Evolutionary conservation across 257 asterid species (phyloP).

Genomic region (Gentiana macrophylla): DNA sequence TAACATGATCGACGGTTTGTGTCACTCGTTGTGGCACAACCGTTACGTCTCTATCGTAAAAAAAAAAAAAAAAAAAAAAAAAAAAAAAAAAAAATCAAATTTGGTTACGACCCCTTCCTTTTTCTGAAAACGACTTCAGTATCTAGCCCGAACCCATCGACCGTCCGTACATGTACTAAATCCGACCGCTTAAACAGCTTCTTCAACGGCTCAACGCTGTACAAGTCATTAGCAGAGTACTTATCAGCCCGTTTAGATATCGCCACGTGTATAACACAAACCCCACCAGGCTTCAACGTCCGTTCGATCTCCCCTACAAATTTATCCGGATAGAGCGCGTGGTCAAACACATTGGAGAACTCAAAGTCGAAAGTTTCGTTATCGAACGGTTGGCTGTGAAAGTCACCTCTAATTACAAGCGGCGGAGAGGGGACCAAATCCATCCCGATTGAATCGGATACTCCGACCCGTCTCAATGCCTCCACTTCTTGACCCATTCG

Average conservation of each 20-base stretch:
- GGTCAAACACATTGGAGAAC: conserved; percentile 87
- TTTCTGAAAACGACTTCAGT: conserved; percentile 72
- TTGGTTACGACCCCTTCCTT: background rate
- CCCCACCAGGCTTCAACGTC: conserved; percentile 55
- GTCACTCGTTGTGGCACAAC: too few relatives aligned
- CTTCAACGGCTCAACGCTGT: conserved; percentile 54
- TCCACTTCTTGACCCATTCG: conserved; percentile 91
- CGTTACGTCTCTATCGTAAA: too few relatives aligned
- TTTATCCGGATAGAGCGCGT: conserved; percentile 66
- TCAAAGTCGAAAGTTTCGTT: conserved; percentile 59
- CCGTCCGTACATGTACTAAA: conserved; percentile 35
- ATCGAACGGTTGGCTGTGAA: conserved; percentile 64
- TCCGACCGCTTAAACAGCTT: conserved; percentile 50
- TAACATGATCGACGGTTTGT: too few relatives aligned
- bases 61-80: background rate
- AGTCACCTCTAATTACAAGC: conserved; percentile 62
- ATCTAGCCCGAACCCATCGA: conserved; percentile 83
- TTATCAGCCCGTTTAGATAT: conserved; percentile 57
- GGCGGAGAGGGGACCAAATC: conserved; percentile 81
- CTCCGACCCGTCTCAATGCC: conserved; percentile 59
- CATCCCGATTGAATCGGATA: conserved; percentile 48
- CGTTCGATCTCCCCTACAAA: conserved; percentile 73
- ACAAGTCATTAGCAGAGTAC: conserved; percentile 78
- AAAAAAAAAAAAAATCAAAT: background rate
- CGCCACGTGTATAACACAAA: conserved; percentile 74